phyloP scores from a whole-genome alignment of 352 stramenopile species.

The Phytophthora idaei region DNA sequence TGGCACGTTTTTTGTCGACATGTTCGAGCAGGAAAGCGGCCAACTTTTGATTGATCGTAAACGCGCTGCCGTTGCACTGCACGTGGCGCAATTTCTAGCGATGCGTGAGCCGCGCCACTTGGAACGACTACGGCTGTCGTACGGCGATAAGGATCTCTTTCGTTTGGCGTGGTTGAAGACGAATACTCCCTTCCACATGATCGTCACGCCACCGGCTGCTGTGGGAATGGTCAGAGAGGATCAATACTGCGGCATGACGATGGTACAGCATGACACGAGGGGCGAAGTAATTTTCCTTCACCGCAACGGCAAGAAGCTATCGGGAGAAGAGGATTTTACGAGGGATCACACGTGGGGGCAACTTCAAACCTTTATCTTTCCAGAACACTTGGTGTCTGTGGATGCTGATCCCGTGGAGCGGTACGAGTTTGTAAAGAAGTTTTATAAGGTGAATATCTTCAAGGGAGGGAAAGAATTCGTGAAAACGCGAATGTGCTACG shows the following conservation, averaged over 20 bases:
- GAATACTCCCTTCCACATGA: constrained; percentile 53
- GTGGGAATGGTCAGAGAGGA: constrained; percentile 37
- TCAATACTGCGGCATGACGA: constrained; percentile 56
- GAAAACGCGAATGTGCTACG: constrained; percentile 41
- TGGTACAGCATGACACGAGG: constrained; percentile 37
- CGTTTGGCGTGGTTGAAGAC: constrained; percentile 63
- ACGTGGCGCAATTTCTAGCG: constrained; percentile 47
- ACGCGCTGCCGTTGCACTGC: constrained; percentile 17
- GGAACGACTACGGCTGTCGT: constrained; percentile 37
- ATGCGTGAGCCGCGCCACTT: constrained; percentile 41
- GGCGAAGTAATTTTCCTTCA: constrained; percentile 54
- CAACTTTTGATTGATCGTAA: constrained; percentile 68
- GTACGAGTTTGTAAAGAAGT: constrained; percentile 30
- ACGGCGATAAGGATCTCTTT: constrained; percentile 69
- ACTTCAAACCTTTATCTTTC: constrained; percentile 33
- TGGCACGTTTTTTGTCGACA: constrained; percentile 80
- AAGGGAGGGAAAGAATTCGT: constrained; percentile 28
- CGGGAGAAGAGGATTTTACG: constrained; percentile 28
- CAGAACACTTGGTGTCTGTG: constrained; percentile 22
- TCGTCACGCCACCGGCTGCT: constrained; percentile 41
- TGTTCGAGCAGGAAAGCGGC: constrained; percentile 86
- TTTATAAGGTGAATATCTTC: constrained; percentile 33
- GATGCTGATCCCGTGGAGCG: constrained; percentile 18
- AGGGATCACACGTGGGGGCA: constrained; percentile 37
- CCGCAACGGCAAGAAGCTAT: constrained; percentile 53